A percentile compares a stretch with the other conserved stretches of the same genome.
Evolutionary conservation across 2,329 filamentous ascomycete genomes (phyloP).

Genomic region (Colletotrichum camelliae): DNA sequence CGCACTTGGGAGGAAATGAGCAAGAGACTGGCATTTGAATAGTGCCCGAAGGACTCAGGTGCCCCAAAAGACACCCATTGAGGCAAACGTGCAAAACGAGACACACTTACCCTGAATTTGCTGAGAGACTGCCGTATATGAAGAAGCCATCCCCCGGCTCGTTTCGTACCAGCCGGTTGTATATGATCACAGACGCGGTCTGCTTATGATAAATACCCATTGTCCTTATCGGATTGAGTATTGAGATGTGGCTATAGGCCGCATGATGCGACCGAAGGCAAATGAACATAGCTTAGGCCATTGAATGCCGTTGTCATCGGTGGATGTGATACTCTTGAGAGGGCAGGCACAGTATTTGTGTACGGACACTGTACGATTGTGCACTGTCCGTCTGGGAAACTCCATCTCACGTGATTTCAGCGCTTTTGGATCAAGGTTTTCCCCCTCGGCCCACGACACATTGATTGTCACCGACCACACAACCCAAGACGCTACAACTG

Average conservation of each 20-base stretch:
- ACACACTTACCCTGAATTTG: background rate
- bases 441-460: constrained; percentile 6
- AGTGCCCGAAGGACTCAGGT: background rate
- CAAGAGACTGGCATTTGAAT: background rate
- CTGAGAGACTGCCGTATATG: background rate
- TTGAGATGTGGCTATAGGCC: background rate
- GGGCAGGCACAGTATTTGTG: background rate
- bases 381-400: background rate
- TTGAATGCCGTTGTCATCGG: background rate
- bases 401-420: constrained; percentile 3
- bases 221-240: background rate
- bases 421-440: constrained; percentile 13
- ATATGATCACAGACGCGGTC: background rate
- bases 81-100: background rate
- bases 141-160: background rate
- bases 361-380: rapidly evolving
- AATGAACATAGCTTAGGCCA: background rate
- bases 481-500: background rate
- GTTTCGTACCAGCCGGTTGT: background rate
- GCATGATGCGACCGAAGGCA: background rate
- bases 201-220: background rate
- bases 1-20: background rate
- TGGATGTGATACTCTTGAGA: background rate
- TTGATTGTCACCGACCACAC: background rate
- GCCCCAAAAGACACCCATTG: too few relatives aligned